Percentiles rank a stretch among this genome's conserved stretches.
Evolutionary conservation across 306 rosid genomes (phyloP).

Genomic region (Heteromeles arbutifolia): DNA sequence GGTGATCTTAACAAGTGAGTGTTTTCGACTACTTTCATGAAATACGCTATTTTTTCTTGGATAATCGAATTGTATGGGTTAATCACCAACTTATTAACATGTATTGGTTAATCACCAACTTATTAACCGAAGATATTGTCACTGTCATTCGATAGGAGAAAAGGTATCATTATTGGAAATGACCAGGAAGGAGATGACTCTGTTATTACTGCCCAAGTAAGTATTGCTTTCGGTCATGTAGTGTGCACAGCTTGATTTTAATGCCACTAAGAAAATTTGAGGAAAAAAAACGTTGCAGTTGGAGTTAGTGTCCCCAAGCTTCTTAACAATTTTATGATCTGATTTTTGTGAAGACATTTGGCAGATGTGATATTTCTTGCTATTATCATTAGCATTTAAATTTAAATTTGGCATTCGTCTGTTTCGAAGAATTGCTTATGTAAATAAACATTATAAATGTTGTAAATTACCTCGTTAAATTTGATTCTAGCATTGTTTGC

Average conservation of each 20-base stretch:
- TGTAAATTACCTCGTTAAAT: not conserved
- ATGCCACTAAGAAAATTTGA: too few relatives aligned
- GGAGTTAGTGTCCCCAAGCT: not conserved
- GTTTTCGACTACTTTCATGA: not conserved
- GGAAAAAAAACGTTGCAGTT: not conserved
- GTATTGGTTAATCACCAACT: constrained; percentile 8
- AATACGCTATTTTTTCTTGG: not conserved
- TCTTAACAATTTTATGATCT: not conserved
- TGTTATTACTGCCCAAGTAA: constrained; percentile 76
- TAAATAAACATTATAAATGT: not conserved
- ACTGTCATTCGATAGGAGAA: constrained; percentile 52
- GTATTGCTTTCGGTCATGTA: constrained; percentile 13
- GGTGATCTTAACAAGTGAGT: constrained; percentile 96
- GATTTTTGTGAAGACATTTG: not conserved
- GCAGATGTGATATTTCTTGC: not conserved
- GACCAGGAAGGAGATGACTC: constrained; percentile 99
- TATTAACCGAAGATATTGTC: constrained; percentile 8
- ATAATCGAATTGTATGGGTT: not conserved
- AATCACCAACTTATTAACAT: constrained; percentile 9
- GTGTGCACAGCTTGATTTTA: not conserved
- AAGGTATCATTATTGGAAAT: constrained; percentile 90
- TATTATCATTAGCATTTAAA: not conserved
- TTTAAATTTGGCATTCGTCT: not conserved
- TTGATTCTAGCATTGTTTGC: not conserved
- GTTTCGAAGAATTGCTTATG: not conserved